Conservation (phyloP, 169 alveolate genomes). For the Cyclospora cayetanensis region DNA sequence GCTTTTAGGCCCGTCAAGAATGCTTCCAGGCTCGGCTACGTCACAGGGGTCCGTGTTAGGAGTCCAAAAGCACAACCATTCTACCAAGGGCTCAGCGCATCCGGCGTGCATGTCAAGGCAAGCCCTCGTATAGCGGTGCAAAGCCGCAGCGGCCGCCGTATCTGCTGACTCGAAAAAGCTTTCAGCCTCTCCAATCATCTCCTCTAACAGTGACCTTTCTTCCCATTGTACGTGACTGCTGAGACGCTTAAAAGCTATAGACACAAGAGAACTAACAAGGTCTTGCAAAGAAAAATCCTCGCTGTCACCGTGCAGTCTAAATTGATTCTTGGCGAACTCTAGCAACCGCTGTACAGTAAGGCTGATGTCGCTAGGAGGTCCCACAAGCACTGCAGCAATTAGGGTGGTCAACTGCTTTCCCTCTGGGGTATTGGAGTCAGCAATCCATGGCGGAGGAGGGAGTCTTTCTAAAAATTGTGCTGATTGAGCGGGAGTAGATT, state of each 20-base stretch:
- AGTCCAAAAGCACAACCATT: not conserved
- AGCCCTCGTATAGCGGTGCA: not conserved
- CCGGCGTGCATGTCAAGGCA: not conserved
- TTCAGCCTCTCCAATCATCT: conserved; percentile 6
- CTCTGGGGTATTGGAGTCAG: not conserved
- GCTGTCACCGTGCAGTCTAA: not conserved
- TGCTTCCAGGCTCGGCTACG: too few relatives aligned
- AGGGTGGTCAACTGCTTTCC: not conserved
- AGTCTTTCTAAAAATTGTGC: not conserved
- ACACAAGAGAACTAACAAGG: not conserved
- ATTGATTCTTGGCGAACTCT: not conserved
- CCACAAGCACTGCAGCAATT: not conserved
- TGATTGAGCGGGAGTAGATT: not conserved
- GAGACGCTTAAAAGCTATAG: conserved; percentile 4
- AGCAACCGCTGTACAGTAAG: conserved; percentile 11
- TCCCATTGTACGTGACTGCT: not conserved
- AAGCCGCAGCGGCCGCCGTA: conserved; percentile 13
- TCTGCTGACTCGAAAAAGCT: not conserved
- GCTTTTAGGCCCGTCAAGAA: too few relatives aligned
- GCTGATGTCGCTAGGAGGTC: not conserved
- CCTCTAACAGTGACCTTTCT: not conserved
- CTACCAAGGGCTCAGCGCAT: conserved; percentile 24
- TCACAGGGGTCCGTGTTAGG: not conserved
- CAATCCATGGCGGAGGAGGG: conserved; percentile 24
- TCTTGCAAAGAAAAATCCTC: not conserved